Base-by-base conservation (phyloP, 257 asterid species). In the Lavandula angustifolia region DNA sequence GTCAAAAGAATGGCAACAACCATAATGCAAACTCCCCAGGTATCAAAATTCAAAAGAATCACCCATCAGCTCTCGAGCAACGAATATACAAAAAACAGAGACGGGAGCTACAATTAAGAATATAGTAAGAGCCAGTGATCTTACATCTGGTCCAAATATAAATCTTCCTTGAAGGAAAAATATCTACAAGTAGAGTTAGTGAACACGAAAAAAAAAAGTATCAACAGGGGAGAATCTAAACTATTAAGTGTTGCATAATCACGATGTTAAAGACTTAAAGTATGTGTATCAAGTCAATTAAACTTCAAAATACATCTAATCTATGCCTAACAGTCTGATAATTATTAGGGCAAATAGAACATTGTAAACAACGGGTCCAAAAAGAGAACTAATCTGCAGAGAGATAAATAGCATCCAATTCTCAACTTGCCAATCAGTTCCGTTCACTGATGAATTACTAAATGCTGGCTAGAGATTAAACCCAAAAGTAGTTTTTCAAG, bases 131-230 rank as follows among this genome's bases (percentile, higher is more conserved):
- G 80, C 89, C 79, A 88, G 56, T 29, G 98, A 88, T 75, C 96
- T 81, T 61, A 84, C 96, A 59, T 91, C 98, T 12, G 96, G 96
- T 62, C 98, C 98, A 74, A 91, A 91, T 47, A 91, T 74, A 80
- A 91, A 88, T 76, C 98, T 88, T 68, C 96, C 96, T 64, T 75
- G 88, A 61, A 88, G 87, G 59, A 81, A 80, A 75, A 86, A 91
- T 72, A 71, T 88, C 96, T 91, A 58, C 67, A 48, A 29, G 53
- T 70, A 58, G 76, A 52, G 9, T 49, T 42, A 69, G 49, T 9
- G 31, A 40, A 71, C 44, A 57, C 66, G 47, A 22, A 22, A 22
- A 22, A 9, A 56, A 56, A 54, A 18, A 17, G 64, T 34, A 58
- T 33, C 9, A 40, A 17, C 64, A 38, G 1, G 6, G 3, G 6